These are phyloP conservation scores for Amylocarpus encephaloides DNA, from an alignment of 2,329 filamentous ascomycete species.

Conservation along the genomic window DNA sequence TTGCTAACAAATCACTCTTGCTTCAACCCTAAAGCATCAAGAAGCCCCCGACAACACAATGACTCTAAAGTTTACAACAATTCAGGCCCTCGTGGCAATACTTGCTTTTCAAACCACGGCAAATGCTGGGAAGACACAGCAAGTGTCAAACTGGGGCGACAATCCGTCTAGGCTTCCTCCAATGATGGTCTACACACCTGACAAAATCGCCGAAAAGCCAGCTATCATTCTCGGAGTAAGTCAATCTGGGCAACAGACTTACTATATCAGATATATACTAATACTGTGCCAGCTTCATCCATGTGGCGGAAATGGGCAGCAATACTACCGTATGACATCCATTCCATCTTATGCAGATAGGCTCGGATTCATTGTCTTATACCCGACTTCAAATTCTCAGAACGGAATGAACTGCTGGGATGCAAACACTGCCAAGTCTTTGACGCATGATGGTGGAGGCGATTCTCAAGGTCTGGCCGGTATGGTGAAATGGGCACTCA, in stretches of 20 bases:
- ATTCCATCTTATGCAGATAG: constrained; percentile 46
- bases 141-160: constrained; percentile 9
- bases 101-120: too few relatives aligned
- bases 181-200: constrained; percentile 14
- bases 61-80: too few relatives aligned
- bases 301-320: constrained; percentile 35
- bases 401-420: constrained; percentile 54
- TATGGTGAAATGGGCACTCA: constrained; percentile 48
- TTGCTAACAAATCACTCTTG: too few relatives aligned
- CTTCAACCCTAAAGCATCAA: too few relatives aligned
- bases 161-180: constrained; percentile 5
- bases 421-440: constrained; percentile 42
- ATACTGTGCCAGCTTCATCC: background rate
- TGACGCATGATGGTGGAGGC: constrained; percentile 49
- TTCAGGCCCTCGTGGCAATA: too few relatives aligned
- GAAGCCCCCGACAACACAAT: too few relatives aligned
- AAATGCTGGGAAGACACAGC: too few relatives aligned
- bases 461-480: constrained; percentile 48
- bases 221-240: constrained; percentile 10
- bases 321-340: constrained; percentile 33
- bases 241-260: background rate
- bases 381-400: constrained; percentile 44
- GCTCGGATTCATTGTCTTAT: constrained; percentile 53
- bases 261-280: background rate
- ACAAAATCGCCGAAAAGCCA: constrained; percentile 2